phyloP scores from a whole-genome alignment of 164 flowering plant species.

The Nymphaea thermarum region DNA sequence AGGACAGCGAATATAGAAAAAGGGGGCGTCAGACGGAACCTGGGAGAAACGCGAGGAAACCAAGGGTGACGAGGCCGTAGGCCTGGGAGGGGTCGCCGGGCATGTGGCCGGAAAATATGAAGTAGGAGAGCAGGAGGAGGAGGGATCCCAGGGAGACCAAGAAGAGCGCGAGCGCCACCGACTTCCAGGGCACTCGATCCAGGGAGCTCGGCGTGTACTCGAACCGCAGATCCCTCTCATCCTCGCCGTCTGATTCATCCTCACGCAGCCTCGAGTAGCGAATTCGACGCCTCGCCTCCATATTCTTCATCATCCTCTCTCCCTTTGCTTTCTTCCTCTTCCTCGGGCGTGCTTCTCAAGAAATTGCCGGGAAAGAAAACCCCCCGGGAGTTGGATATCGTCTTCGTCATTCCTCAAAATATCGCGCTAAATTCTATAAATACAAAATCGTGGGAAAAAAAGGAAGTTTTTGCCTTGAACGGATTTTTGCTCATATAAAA shows the following conservation, averaged over 20 bases:
- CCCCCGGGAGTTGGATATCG: too few relatives aligned
- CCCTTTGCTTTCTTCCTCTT: not conserved
- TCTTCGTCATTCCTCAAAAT: too few relatives aligned
- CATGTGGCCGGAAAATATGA: slow-evolving; percentile 89
- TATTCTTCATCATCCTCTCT: not conserved
- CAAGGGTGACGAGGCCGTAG: slow-evolving; percentile 62
- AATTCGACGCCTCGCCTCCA: slow-evolving; percentile 34
- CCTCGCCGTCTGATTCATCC: slow-evolving; percentile 27
- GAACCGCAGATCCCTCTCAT: slow-evolving; percentile 51
- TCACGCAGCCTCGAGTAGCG: slow-evolving; percentile 39
- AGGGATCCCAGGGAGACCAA: slow-evolving; percentile 49
- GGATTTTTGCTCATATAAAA: too few relatives aligned
- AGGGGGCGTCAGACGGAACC: slow-evolving; percentile 21
- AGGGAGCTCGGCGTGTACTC: slow-evolving; percentile 56
- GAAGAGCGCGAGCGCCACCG: slow-evolving; percentile 74
- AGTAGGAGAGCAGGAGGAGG: slow-evolving; percentile 63
- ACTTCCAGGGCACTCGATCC: slow-evolving; percentile 76
- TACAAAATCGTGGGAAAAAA: too few relatives aligned
- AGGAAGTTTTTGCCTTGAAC: too few relatives aligned
- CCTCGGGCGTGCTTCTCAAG: too few relatives aligned
- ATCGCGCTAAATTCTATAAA: too few relatives aligned
- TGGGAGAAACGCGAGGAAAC: slow-evolving; percentile 73
- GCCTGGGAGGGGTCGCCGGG: slow-evolving; percentile 79
- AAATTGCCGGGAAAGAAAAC: too few relatives aligned
- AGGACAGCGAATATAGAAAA: not conserved